Evolutionary conservation across 768 basidiomycete species (phyloP).

Genomic region (Leccinum subtestaceum): DNA sequence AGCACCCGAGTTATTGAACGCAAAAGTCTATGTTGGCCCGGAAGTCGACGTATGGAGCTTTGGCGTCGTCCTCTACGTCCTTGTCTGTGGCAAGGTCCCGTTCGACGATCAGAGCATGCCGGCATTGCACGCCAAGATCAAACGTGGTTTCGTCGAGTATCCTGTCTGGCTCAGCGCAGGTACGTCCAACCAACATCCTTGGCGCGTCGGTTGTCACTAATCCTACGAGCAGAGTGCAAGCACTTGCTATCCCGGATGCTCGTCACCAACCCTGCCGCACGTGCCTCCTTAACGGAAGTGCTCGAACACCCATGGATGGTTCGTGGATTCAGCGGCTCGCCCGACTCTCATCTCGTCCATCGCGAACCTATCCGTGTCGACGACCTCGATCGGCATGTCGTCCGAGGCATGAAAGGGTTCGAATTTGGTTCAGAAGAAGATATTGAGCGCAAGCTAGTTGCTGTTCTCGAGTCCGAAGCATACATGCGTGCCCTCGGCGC

Average conservation of each 20-base stretch:
- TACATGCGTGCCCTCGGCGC: slow-evolving; percentile 71
- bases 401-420: slow-evolving; percentile 92
- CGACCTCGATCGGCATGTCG: slow-evolving; percentile 83
- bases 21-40: slow-evolving; percentile 94
- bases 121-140: slow-evolving; percentile 97
- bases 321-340: slow-evolving; percentile 78
- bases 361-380: slow-evolving; percentile 87
- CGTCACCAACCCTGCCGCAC: slow-evolving; percentile 84
- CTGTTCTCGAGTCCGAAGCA: slow-evolving; percentile 72
- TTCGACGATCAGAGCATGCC: slow-evolving; percentile 99
- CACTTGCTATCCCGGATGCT: slow-evolving; percentile 92
- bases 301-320: slow-evolving; percentile 90
- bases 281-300: slow-evolving; percentile 83
- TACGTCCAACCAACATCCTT: slow-evolving; percentile 37
- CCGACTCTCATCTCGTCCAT: slow-evolving; percentile 81
- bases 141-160: slow-evolving; percentile 94
- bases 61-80: slow-evolving; percentile 94
- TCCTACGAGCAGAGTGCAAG: slow-evolving; percentile 76
- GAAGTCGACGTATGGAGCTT: slow-evolving; percentile 99
- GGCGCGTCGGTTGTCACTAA: slow-evolving; percentile 7
- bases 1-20: slow-evolving; percentile 95
- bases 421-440: slow-evolving; percentile 91
- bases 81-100: slow-evolving; percentile 98
- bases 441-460: slow-evolving; percentile 69
- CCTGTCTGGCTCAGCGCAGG: slow-evolving; percentile 95